Base-by-base conservation (phyloP, 768 basidiomycete genomes). In the Daedalea quercina region DNA sequence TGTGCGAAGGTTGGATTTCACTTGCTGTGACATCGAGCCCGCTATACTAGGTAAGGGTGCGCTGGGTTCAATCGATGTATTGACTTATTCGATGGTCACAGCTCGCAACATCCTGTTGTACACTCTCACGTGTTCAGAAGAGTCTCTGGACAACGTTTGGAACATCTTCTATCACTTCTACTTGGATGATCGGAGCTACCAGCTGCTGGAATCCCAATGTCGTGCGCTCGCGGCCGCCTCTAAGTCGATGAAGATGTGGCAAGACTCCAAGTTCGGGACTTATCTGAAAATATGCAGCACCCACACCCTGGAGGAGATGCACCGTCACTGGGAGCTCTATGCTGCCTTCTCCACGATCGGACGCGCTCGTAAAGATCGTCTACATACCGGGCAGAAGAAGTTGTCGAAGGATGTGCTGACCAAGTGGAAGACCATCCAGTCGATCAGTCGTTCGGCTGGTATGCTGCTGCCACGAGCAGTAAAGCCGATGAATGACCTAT, bases 381-480 rank as follows among this genome's bases (percentile, higher is more conserved):
- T 72, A 9, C 53, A 60, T 20, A 34, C 57, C 0, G 56, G 58
- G 7, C 71, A 67, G 52, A 33, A 48, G 6, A 25, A 48, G 13
- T 54, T 52, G 31, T 62, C 65, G 64, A 55, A 62, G 49, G 34
- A 33, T 1, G 20, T 24, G 4, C 19, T 50, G 15, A 24, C 41
- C 20, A 19, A 44, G 4, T 31, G 47, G 11, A 49, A 1, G 23
- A 31, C 3, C 9, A 26, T 25, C 1, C 34, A 42, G 8, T 54
- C 63, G 3, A 53, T 56, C 3, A 51, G 59, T 6, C 63, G 70
- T 15, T 69, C 76, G 9, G 69, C 72, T 3, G 76, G 76, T 13
- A 53, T 60, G 43, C 12, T 44, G 4, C 34, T 60, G 8, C 57
- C 66, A 8, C 6, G 50, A 13, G 44, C 25, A 3, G n/a, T 25